Evolutionary conservation across 2,329 filamentous ascomycete species (phyloP), one percentile per base, ranked within the genome.

Genomic region (Neonectria sp.): DNA sequence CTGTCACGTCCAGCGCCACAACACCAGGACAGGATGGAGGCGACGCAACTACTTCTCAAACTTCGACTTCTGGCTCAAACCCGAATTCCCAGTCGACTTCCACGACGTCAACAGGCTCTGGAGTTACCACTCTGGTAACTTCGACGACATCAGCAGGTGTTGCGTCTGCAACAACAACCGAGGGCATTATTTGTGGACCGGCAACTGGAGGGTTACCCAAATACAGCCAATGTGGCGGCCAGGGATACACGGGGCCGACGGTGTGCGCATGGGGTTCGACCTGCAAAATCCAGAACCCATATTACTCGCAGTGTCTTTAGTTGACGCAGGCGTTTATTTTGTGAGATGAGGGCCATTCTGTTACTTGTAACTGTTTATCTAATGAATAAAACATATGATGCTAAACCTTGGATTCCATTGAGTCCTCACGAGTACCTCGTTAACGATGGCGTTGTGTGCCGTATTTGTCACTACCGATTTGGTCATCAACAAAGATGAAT

Each of bases 211-310:
- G 71, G 3, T 40, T 74, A 6, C 61, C 71, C 1, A 74, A 74
- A 12, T 74, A 74, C 8, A 69, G 69, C 13, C 72, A 74, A 57
- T 74, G 72, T 2, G 72, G 72, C 29, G 72, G 72, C 0, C 64
- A 63, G 45, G 40, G 61, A 0, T 74, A 63, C 1, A 49, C 56
- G 0, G 72, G 72, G 0, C 61, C 69, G 6, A 71, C 63, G 0
- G 8, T 73, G 0, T 74, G 72, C 2, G 52, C 63, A 21, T 74
- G 69, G 71, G 72, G 72, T 0, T 67, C 71, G 1, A 71, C 40
- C 1, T 74, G 72, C 12, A 46, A 74, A 27, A 29, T 55, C 1
- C 5, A 69, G 0, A 74, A 74, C 2, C 49, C 52, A 0, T 74
- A 65, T 11, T 74, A 74, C 21, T 71, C 43, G 1, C 72, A 74